These are phyloP conservation scores for Solanum pinnatisectum DNA, from an alignment of 257 asterid genomes.

Conservation along the genomic window DNA sequence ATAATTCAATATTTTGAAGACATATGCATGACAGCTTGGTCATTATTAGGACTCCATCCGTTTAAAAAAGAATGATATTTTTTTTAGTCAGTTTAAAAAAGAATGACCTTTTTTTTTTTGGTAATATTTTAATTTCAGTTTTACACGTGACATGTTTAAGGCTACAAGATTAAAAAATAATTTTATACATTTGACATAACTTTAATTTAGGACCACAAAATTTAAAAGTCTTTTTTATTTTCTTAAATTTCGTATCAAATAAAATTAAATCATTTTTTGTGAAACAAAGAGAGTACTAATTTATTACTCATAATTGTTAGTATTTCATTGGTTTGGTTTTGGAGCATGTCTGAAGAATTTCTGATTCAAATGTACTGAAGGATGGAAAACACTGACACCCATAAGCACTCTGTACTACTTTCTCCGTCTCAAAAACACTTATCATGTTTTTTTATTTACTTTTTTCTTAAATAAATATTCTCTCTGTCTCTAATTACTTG, in stretches of 20 bases:
- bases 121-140: too few relatives aligned
- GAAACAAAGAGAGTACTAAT: background rate
- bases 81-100: too few relatives aligned
- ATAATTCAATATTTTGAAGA: background rate
- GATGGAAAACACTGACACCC: background rate
- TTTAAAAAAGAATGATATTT: too few relatives aligned
- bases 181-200: too few relatives aligned
- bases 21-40: background rate
- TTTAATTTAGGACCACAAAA: too few relatives aligned
- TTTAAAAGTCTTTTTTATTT: too few relatives aligned
- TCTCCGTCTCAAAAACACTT: background rate
- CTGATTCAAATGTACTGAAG: background rate
- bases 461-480: rapidly evolving
- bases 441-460: background rate
- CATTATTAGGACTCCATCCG: background rate
- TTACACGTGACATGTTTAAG: too few relatives aligned
- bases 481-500: too few relatives aligned
- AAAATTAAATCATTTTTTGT: too few relatives aligned
- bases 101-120: too few relatives aligned
- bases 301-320: background rate
- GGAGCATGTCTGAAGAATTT: background rate
- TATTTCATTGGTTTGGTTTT: background rate
- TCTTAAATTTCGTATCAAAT: too few relatives aligned
- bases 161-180: too few relatives aligned
- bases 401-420: background rate